These are phyloP conservation scores for Pythium apleroticum DNA, from an alignment of 352 stramenopile genomes.

Conservation along the genomic window DNA sequence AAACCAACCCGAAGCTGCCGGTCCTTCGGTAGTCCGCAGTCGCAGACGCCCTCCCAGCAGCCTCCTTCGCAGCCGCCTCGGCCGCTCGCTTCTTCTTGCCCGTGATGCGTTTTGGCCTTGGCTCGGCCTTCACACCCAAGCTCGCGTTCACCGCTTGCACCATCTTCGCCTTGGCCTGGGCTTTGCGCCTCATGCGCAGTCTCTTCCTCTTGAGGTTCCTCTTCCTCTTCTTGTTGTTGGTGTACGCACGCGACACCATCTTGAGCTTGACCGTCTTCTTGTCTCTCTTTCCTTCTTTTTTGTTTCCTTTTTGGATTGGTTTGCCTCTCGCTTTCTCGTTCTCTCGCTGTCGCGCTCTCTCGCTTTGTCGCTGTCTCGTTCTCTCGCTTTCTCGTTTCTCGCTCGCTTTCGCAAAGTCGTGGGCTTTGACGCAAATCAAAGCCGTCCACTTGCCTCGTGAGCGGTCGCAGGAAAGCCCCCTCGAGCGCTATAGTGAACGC, in stretches of 20 bases:
- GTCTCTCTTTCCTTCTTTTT: slow-evolving; percentile 11
- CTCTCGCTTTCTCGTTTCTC: slow-evolving; percentile 11
- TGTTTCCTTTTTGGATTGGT: slow-evolving; percentile 19
- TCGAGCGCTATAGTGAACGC: slow-evolving; percentile 1
- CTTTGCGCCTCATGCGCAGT: background rate
- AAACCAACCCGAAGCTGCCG: too few relatives aligned
- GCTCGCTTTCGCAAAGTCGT: too few relatives aligned
- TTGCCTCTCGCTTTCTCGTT: slow-evolving; percentile 3
- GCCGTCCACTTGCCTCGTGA: slow-evolving; percentile 3
- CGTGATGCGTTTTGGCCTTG: background rate
- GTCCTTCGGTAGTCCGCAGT: background rate
- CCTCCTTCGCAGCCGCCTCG: background rate
- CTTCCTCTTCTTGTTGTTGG: slow-evolving; percentile 15
- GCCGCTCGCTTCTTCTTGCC: slow-evolving; percentile 3
- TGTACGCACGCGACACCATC: slow-evolving; percentile 12
- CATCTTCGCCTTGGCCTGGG: slow-evolving; percentile 1
- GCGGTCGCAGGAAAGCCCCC: background rate
- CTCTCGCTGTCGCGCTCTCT: background rate
- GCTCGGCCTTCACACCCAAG: background rate
- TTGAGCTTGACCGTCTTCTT: slow-evolving; percentile 21
- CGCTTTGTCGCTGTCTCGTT: background rate
- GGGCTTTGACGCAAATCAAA: slow-evolving; percentile 17
- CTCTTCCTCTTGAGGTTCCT: background rate
- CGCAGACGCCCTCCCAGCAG: background rate
- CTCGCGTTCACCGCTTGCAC: background rate